Base-by-base conservation (phyloP, 495 filamentous ascomycete genomes). In the Rhypophila decipiens region DNA sequence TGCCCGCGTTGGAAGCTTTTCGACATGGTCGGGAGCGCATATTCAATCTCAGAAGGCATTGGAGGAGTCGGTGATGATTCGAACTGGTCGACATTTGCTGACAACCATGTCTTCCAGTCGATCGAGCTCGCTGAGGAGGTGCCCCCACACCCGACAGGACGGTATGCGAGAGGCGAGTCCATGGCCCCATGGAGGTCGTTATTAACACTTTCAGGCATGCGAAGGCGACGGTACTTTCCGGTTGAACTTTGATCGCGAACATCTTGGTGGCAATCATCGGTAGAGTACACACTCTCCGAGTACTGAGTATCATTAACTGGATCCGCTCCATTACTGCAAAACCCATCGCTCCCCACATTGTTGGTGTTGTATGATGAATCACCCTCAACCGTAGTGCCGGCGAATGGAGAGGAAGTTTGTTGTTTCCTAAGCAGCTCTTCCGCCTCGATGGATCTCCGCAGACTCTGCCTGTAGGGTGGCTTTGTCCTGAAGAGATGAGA, bases 401-500 rank as follows among this genome's bases (percentile, higher is more conserved):
- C n/a, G n/a, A n/a, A n/a, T n/a, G n/a, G n/a, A n/a, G n/a, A n/a
- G n/a, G n/a, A n/a, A n/a, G n/a, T n/a, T n/a, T 34, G 47, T 63
- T 48, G 42, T 18, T 46, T 51, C 43, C 39, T 53, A 12, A 27
- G 50, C 13, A 55, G 52, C 4, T 62, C 39, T 33, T 62, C 55
- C 12, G 60, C 54, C 41, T 61, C 52, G 42, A 72, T 78, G 5
- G 54, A 61, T 31, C 64, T 64, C 53, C 59, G 66, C 55, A 80
- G 53, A 15, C 70, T 75, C 20, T 72, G 72, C 33, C 74, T 73
- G 55, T 71, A 84, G 12, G 80, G 78, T 52, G 79, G 82, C 24
- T 65, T 59, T 4, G 70, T 75, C 31, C 70, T 70, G 51, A 76
- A 73, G 17, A 74, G 64, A 49, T 75, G 70, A 8, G 65, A 68